phyloP scores from a whole-genome alignment of 176 grass and related monocot species.

The Carex littledalei region DNA sequence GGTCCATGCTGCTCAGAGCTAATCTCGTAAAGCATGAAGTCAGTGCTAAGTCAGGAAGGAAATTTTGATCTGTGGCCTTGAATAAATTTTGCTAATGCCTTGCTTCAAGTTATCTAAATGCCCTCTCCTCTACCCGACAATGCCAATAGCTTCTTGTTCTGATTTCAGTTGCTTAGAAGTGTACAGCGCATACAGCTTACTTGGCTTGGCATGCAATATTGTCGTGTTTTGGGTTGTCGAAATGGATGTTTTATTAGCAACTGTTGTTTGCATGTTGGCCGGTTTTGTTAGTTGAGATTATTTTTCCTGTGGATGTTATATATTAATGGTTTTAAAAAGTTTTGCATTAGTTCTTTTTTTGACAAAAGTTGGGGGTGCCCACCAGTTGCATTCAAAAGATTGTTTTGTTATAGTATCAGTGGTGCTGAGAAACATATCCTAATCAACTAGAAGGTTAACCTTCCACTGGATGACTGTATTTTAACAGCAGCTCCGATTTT shows the following conservation, averaged over 20 bases:
- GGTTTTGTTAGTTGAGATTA: not conserved
- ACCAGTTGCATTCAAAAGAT: too few relatives aligned
- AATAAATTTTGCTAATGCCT: not conserved
- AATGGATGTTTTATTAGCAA: not conserved
- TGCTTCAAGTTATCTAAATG: not conserved
- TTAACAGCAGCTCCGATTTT: too few relatives aligned
- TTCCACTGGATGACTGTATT: too few relatives aligned
- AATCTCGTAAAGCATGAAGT: slow-evolving; percentile 89
- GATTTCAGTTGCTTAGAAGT: not conserved
- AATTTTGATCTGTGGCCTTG: slow-evolving; percentile 12
- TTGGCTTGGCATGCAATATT: not conserved
- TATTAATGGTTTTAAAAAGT: not conserved
- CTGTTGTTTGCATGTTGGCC: not conserved
- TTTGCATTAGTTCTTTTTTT: not conserved
- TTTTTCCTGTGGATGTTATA: not conserved
- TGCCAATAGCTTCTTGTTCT: not conserved
- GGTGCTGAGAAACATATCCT: too few relatives aligned
- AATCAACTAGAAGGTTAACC: too few relatives aligned
- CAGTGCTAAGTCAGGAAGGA: slow-evolving; percentile 4
- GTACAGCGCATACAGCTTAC: slow-evolving; percentile 6
- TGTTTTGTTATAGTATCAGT: too few relatives aligned
- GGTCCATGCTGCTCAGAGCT: slow-evolving; percentile 74
- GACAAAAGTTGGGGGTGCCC: too few relatives aligned
- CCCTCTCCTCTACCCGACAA: not conserved
- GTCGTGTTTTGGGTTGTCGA: not conserved